phyloP scores from a whole-genome alignment of 2,329 filamentous ascomycete genomes.

The Trichoderma simmonsii region DNA sequence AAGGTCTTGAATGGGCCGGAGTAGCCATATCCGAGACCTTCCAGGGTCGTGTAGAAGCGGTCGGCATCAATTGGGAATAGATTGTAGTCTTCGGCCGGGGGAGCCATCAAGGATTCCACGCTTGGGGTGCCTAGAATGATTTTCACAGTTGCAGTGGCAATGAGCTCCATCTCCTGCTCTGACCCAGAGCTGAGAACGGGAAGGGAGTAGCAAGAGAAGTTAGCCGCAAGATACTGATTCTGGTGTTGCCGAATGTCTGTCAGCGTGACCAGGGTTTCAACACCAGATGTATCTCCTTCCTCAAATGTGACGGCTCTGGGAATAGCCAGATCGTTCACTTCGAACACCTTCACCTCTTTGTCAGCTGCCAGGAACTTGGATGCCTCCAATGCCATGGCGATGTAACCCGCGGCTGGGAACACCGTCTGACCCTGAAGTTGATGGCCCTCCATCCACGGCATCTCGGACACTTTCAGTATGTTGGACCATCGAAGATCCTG shows the following conservation, averaged over 20 bases:
- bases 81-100: too few relatives aligned
- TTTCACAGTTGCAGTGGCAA: too few relatives aligned
- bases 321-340: slow-evolving; percentile 13
- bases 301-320: slow-evolving; percentile 11
- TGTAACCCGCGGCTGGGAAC: slow-evolving; percentile 11
- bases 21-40: slow-evolving; percentile 20
- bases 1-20: slow-evolving; percentile 23
- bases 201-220: too few relatives aligned
- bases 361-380: background rate
- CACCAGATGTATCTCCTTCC: slow-evolving; percentile 19
- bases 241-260: slow-evolving; percentile 10
- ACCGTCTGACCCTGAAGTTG: slow-evolving; percentile 1
- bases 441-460: background rate
- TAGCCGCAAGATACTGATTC: too few relatives aligned
- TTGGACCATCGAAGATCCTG: too few relatives aligned
- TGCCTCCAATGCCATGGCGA: slow-evolving; percentile 8
- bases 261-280: slow-evolving; percentile 26
- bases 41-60: too few relatives aligned
- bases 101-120: too few relatives aligned
- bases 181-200: too few relatives aligned
- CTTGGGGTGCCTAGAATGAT: too few relatives aligned
- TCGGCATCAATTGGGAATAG: too few relatives aligned
- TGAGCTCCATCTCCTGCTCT: too few relatives aligned
- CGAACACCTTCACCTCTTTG: background rate
- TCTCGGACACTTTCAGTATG: too few relatives aligned